phyloP scores from a whole-genome alignment of 2,329 filamentous ascomycete species.

The Talaromyces sp. region DNA sequence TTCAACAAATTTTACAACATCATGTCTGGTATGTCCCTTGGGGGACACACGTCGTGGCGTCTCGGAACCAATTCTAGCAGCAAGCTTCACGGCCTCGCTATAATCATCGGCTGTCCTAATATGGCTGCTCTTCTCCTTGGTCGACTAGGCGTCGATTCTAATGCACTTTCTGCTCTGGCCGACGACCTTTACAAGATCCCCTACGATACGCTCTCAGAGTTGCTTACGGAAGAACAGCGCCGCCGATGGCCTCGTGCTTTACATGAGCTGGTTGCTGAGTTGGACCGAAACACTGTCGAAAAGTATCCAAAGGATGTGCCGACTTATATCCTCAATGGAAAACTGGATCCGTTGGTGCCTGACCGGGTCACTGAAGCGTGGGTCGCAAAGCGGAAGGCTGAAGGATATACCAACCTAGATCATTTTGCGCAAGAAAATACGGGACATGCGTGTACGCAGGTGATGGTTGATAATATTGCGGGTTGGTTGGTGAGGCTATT shows the following conservation, averaged over 20 bases:
- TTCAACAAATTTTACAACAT: slow-evolving; percentile 9
- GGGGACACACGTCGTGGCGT: slow-evolving; percentile 10
- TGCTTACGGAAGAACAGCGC: slow-evolving; percentile 4
- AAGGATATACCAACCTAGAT: slow-evolving; percentile 3
- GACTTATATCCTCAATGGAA: slow-evolving; percentile 9
- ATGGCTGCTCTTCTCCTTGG: neutral
- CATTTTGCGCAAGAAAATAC: slow-evolving; percentile 9
- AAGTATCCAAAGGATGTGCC: slow-evolving; percentile 2
- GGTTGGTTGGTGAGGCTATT: neutral
- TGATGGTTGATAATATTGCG: slow-evolving; percentile 7
- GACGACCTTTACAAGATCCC: neutral
- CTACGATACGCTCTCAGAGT: slow-evolving; percentile 1
- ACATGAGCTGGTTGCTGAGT: neutral
- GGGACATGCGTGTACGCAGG: slow-evolving; percentile 1
- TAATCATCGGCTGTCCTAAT: slow-evolving; percentile 7
- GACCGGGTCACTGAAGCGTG: slow-evolving; percentile 7
- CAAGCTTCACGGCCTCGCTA: slow-evolving; percentile 5
- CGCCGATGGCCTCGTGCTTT: slow-evolving; percentile 7
- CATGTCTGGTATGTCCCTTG: slow-evolving; percentile 9
- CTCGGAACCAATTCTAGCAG: slow-evolving; percentile 3
- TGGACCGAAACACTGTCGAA: slow-evolving; percentile 2
- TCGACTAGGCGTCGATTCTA: slow-evolving; percentile 6
- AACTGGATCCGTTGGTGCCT: slow-evolving; percentile 6
- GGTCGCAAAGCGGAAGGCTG: neutral
- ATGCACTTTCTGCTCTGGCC: neutral